Evolutionary conservation across 495 filamentous ascomycete genomes (phyloP).

Genomic region (Alectoria sarmentosa): DNA sequence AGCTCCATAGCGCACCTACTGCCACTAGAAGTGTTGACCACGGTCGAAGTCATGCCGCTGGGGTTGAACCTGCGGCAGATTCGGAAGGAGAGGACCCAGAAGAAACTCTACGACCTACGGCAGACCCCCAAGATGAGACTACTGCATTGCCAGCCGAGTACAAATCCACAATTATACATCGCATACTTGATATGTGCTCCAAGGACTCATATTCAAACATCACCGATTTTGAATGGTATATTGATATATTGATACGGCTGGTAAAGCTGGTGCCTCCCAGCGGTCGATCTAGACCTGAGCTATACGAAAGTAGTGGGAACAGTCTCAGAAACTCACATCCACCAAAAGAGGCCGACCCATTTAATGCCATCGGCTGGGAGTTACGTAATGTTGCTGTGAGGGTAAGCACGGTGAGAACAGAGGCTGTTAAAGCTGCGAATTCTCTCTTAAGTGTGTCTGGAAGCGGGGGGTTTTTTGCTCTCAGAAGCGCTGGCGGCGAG

Average conservation of each 20-base stretch:
- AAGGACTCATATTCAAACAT: conserved; percentile 79
- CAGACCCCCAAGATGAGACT: conserved; percentile 27
- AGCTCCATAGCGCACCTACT: conserved; percentile 55
- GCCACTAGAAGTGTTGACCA: conserved; percentile 30
- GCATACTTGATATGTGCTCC: conserved; percentile 87
- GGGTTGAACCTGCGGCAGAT: conserved; percentile 42
- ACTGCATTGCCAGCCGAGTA: conserved; percentile 71
- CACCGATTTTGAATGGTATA: conserved; percentile 93
- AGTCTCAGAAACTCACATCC: background rate
- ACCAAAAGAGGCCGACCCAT: conserved; percentile 35
- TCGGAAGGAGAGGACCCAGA: conserved; percentile 52
- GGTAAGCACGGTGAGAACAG: conserved; percentile 67
- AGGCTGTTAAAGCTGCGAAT: conserved; percentile 79
- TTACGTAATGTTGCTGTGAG: conserved; percentile 87
- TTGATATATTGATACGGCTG: conserved; percentile 74
- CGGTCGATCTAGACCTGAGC: conserved; percentile 8
- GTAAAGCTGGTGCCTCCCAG: conserved; percentile 55
- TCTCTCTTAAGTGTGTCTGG: conserved; percentile 52
- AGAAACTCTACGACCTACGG: conserved; percentile 33
- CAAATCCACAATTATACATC: conserved; percentile 63
- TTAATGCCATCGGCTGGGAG: conserved; percentile 71
- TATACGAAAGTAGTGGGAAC: background rate
- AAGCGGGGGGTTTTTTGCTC: conserved; percentile 30
- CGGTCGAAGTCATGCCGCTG: conserved; percentile 25
- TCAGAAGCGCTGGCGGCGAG: conserved; percentile 39